phyloP scores from a whole-genome alignment of 1,284 basidiomycete genomes.

The Bondarzewia mesenterica region DNA sequence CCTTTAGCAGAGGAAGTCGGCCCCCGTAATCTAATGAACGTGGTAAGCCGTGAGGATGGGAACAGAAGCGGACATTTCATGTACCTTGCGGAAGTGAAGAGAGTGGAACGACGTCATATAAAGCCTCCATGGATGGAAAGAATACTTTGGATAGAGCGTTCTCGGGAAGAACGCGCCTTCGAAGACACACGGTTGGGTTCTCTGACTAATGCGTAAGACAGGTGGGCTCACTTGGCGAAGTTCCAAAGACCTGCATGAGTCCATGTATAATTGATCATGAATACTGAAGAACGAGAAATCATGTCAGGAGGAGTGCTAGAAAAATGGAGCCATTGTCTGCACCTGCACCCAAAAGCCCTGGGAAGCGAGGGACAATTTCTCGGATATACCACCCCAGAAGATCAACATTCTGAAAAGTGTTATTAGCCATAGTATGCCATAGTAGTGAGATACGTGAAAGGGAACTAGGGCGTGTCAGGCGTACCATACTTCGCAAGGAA shows the following conservation, averaged over 20 bases:
- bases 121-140: constrained; percentile 57
- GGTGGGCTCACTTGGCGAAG: constrained; percentile 50
- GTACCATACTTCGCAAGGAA: constrained; percentile 52
- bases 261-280: constrained; percentile 81
- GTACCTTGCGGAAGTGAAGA: constrained; percentile 52
- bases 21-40: constrained; percentile 11
- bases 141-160: constrained; percentile 64
- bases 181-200: constrained; percentile 4
- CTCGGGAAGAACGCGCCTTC: constrained; percentile 62
- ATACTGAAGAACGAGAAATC: constrained; percentile 34
- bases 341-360: constrained; percentile 74
- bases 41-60: background rate
- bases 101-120: constrained; percentile 50
- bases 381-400: constrained; percentile 55
- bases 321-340: constrained; percentile 3
- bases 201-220: constrained; percentile 6
- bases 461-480: constrained; percentile 21
- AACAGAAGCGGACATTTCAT: constrained; percentile 11
- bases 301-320: background rate
- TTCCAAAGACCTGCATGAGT: constrained; percentile 73
- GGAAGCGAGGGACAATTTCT: constrained; percentile 63
- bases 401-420: constrained; percentile 41
- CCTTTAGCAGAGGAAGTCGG: constrained; percentile 7
- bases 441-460: background rate
- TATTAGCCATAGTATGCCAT: constrained; percentile 6